Base-by-base conservation (phyloP, 1,284 basidiomycete species). In the Ganoderma leucocontextum region DNA sequence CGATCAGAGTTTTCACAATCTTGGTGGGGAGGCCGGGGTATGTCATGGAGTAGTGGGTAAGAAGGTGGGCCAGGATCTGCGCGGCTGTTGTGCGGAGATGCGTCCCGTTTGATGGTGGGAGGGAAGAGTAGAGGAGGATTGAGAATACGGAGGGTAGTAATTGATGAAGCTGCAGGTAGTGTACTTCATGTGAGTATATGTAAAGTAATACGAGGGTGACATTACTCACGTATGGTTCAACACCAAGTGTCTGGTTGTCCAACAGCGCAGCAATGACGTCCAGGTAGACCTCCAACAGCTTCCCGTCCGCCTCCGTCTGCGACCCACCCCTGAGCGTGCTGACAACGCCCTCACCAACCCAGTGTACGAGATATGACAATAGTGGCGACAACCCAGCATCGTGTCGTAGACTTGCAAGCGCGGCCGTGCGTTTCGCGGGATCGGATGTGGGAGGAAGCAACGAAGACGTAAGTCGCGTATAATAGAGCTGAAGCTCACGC, bases 341-440 rank as follows among this genome's bases (percentile, higher is more conserved):
- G n/a, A 93, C 89, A 10, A 95, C 92, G 42, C 92, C 95, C 78
- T 98, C 96, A 8, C 92, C 94, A 1, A 97, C 89, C 95, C 97
- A 99, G 62, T 95, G 91, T 58, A 98, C 94, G 38, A 99, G 86
- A 79, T 99, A 99, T 0, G 97, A 96, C 22, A 99, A 83, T n/a
- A 99, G 86, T 9, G 96, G 94, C 72, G 97, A 95, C 64, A 99
- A 80, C 19, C 97, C 97, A 2, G 97, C 95, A 75, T 99, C 97
- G 70, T 89, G 89, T 65, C 95, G 85, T 71, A 99, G 82, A 77
- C 95, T 97, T 4, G 95, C 94, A 55, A 99, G 85, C 4, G 97
- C 97, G 1, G 97, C 97, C 0, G 91, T 89, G 2, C 94, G 87
- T 75, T 94, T 95, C 12, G 86, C 80, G 5, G 83, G 80, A 70